Conservation (phyloP, 2,329 filamentous ascomycete species). For the Pezicula radicicola region DNA sequence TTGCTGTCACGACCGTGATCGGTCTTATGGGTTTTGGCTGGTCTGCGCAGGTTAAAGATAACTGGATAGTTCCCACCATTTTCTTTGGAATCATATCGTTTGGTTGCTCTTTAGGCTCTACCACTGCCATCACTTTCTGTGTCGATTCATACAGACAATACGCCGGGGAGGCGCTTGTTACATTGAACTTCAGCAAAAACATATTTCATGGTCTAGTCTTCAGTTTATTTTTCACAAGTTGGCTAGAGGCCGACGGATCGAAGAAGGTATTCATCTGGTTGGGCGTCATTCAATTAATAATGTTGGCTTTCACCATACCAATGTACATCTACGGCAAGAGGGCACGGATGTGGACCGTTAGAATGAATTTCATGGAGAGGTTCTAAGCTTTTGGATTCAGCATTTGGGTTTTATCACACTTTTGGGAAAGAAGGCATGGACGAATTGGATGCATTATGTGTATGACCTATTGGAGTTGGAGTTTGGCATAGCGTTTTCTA, state of each 20-base stretch:
- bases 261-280: conserved; percentile 79
- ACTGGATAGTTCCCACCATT: conserved; percentile 88
- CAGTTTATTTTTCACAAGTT: conserved; percentile 80
- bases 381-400: conserved; percentile 30
- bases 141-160: conserved; percentile 93
- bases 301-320: conserved; percentile 73
- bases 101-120: conserved; percentile 85
- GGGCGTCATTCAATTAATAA: conserved; percentile 79
- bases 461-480: too few relatives aligned
- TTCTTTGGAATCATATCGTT: conserved; percentile 94
- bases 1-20: conserved; percentile 73
- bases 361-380: conserved; percentile 83
- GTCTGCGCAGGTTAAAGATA: conserved; percentile 71
- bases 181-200: conserved; percentile 93
- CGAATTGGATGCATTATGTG: too few relatives aligned
- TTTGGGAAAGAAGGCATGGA: too few relatives aligned
- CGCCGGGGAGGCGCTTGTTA: conserved; percentile 90
- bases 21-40: conserved; percentile 97
- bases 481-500: too few relatives aligned
- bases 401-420: too few relatives aligned
- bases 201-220: conserved; percentile 89
- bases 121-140: conserved; percentile 89
- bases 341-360: conserved; percentile 89
- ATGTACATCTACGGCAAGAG: conserved; percentile 95
- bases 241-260: conserved; percentile 73